A percentile compares a stretch with the other conserved stretches of the same genome.
phyloP scores from a whole-genome alignment of 2,329 filamentous ascomycete genomes.

The Coniella lustricola region DNA sequence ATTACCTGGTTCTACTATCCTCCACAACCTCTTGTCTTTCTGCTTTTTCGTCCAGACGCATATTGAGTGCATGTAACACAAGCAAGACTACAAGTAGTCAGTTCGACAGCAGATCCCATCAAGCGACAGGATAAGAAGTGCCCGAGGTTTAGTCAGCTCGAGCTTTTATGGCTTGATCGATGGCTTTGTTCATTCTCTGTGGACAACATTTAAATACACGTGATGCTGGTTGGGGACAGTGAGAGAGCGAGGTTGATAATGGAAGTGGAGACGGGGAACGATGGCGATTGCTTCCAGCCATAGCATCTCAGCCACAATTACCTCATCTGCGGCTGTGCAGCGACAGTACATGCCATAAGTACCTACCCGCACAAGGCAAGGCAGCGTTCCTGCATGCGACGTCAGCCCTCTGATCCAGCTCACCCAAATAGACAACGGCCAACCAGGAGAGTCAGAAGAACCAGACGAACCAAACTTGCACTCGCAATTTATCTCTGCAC shows the following conservation, averaged over 20 bases:
- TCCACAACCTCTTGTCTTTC: background rate
- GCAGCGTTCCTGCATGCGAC: background rate
- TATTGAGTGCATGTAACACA: background rate
- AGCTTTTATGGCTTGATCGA: no score
- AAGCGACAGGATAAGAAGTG: slow-evolving; percentile 34
- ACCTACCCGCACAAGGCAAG: no score
- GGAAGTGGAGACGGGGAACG: no score
- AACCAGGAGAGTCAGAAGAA: background rate
- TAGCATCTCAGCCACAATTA: background rate
- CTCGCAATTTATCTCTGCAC: no score
- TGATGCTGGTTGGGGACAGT: no score
- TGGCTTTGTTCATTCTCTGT: no score
- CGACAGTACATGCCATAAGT: background rate
- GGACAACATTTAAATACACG: no score
- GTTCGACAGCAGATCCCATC: no score
- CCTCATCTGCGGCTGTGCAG: background rate
- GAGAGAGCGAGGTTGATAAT: background rate
- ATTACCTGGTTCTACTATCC: background rate
- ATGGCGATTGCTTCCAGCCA: background rate
- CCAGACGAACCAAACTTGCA: no score
- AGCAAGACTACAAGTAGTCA: no score
- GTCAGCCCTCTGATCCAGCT: background rate
- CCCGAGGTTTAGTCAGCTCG: no score
- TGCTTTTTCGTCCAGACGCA: background rate
- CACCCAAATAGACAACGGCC: background rate